Evolutionary conservation across 2,329 filamentous ascomycete genomes (phyloP).

Genomic region (Fusarium euwallaceae): DNA sequence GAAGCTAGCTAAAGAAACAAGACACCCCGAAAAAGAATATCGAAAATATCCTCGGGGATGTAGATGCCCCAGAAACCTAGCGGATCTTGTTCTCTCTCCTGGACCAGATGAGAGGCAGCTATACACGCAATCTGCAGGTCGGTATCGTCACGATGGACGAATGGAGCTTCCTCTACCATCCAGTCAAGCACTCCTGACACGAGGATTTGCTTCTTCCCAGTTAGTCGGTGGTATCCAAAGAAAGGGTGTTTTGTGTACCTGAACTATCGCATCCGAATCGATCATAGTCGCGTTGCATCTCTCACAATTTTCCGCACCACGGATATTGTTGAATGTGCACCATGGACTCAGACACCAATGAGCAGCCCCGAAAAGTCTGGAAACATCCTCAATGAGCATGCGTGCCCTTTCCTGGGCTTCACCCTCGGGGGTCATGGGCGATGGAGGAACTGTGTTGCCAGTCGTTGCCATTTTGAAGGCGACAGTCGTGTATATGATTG

Average conservation of each 20-base stretch:
- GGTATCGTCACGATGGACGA: neutral
- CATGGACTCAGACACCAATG: neutral
- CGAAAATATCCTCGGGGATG: neutral
- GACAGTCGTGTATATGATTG: rapidly evolving
- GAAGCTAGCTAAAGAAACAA: neutral
- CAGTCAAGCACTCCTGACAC: neutral
- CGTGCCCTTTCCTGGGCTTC: neutral
- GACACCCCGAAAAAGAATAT: no score
- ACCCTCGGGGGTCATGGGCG: neutral
- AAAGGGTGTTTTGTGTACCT: neutral
- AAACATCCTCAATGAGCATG: neutral
- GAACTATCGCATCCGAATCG: neutral
- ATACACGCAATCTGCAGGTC: neutral
- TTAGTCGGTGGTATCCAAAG: neutral
- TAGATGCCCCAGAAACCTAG: neutral
- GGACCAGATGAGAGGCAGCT: neutral
- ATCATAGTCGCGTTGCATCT: neutral
- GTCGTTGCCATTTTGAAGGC: neutral
- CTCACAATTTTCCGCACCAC: neutral
- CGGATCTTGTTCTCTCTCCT: neutral
- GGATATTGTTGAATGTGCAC: neutral
- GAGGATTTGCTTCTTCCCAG: neutral
- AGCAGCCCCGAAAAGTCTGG: neutral
- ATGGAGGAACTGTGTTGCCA: neutral
- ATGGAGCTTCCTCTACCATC: neutral